Percentiles rank a stretch among this genome's conserved stretches.
These are phyloP conservation scores for Pleurozium schreberi DNA, from an alignment of 225 moss, liverwort and hornwort species.

Conservation along the genomic window DNA sequence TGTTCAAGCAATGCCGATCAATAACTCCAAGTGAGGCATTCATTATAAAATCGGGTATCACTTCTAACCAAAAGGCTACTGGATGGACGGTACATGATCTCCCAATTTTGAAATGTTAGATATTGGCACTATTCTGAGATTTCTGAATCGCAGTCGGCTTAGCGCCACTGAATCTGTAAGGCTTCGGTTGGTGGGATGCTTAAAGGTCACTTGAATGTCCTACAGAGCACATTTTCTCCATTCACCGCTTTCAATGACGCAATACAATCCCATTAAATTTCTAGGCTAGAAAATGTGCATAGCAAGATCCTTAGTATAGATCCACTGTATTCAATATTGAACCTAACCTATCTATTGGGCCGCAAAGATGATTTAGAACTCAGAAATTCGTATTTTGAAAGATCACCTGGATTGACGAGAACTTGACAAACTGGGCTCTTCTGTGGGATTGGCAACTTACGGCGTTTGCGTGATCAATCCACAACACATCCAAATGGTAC, in stretches of 20 bases:
- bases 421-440: not conserved
- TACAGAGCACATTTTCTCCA: not conserved
- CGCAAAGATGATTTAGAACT: not conserved
- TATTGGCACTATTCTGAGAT: no score
- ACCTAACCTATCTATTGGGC: not conserved
- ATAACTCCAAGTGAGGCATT: no score
- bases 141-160: no score
- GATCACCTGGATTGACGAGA: not conserved
- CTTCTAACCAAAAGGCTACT: no score
- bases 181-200: not conserved
- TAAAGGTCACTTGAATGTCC: not conserved
- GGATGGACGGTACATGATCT: no score
- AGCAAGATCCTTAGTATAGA: not conserved
- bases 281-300: not conserved
- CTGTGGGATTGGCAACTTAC: not conserved
- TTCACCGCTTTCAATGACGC: not conserved
- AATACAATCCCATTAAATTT: not conserved
- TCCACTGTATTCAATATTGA: not conserved
- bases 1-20: no score
- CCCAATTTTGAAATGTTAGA: no score
- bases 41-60: no score
- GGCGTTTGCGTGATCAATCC: not conserved
- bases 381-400: not conserved
- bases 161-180: no score
- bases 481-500: constrained; percentile 14